Conservation (phyloP, 1,284 basidiomycete genomes). For the Sphaerobolus stellatus region DNA sequence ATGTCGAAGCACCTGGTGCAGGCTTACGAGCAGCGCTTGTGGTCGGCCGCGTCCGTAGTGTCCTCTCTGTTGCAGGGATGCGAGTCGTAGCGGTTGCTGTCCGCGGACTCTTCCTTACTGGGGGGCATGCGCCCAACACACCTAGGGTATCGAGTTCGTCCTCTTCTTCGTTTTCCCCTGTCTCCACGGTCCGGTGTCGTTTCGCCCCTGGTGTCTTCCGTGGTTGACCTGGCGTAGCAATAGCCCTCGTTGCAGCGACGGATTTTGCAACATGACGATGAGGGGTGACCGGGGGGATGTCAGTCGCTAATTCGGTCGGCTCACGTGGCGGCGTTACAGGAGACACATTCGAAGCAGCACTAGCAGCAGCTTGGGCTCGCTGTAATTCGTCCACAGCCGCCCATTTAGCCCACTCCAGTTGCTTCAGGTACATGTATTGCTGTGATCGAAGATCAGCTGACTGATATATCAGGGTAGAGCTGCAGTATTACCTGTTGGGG, state of each 20-base stretch:
- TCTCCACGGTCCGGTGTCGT: conserved; percentile 44
- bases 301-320: conserved; percentile 51
- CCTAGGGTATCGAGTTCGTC: conserved; percentile 65
- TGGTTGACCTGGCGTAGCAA: conserved; percentile 77
- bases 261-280: conserved; percentile 70
- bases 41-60: conserved; percentile 72
- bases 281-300: conserved; percentile 69
- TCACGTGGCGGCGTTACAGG: conserved; percentile 83
- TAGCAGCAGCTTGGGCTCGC: conserved; percentile 43
- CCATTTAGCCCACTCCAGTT: conserved; percentile 93
- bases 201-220: conserved; percentile 81
- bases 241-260: conserved; percentile 62
- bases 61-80: conserved; percentile 57
- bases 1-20: conserved; percentile 8
- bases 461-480: background rate
- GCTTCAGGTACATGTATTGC: conserved; percentile 96
- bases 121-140: conserved; percentile 41
- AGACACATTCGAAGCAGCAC: conserved; percentile 53
- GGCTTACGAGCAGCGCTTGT: conserved; percentile 38
- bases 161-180: conserved; percentile 51
- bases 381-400: conserved; percentile 77
- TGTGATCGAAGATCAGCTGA: conserved; percentile 33
- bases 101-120: conserved; percentile 8
- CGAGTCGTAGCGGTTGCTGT: conserved; percentile 3
- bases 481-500: conserved; percentile 59